Base-by-base conservation (phyloP, 2,329 filamentous ascomycete species). In the Calcarisporium arbuscula region DNA sequence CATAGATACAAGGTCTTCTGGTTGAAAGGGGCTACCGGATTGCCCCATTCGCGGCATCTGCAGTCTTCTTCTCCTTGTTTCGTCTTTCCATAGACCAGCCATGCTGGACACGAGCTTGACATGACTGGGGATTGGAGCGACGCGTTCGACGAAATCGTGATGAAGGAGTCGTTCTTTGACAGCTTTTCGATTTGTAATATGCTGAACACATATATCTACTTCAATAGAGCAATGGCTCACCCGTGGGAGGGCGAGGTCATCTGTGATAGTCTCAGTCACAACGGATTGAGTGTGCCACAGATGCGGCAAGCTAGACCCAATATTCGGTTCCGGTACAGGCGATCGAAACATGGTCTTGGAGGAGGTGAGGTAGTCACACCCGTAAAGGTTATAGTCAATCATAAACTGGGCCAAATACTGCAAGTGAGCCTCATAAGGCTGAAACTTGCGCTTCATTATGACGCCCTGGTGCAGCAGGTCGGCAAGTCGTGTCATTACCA, bases 361-460 rank as follows among this genome's bases (percentile, higher is more conserved):
- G 32, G 79, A 82, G 39, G 90, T 76, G 44, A 96, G 78, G 50
- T 90, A 94, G 36, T 79, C 82, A 54, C 92, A 98, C 6, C 94
- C 94, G 56, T 94, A 96, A 46, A 98, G 67, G 54, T 95, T 98
- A 67, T 94, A 98, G 57, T 98, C 94, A 44, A 82, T 84, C 92
- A 98, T 96, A 76, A 94, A 98, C 60, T 98, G 94, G 8, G 92
- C 70, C 8, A 95, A 64, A 55, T 89, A 96, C 53, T 95, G 87
- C 42, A 96, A 60, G 56, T 98, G 94, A 14, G 85, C 88, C 61
- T 98, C 92, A 53, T 92, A 94, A 0, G 92, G 90, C 52, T 96
- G 90, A 28, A 98, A 82, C 17, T 76, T 72, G 39, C 74, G 76
- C 53, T 85, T 85, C 75, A 96, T 76, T 28, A 98, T 80, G 19